Base-by-base conservation (phyloP, 2,329 filamentous ascomycete species). In the Colletotrichum somersetense region DNA sequence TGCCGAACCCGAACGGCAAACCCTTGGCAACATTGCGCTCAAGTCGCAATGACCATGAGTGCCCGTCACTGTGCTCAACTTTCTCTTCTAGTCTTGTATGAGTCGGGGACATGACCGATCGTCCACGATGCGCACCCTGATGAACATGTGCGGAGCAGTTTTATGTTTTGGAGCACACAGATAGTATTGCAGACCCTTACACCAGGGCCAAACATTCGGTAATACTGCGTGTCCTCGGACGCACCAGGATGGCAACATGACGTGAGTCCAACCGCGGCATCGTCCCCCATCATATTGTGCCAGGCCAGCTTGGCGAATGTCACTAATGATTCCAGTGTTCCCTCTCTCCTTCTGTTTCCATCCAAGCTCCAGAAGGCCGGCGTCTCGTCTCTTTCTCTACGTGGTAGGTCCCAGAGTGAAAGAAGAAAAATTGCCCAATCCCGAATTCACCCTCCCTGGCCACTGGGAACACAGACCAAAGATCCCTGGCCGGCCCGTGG, bases 311-410 rank as follows among this genome's bases (percentile, higher is more conserved):
- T 61, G 53, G 58, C 69, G n/a, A 35, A 35, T 16, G 14, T 56
- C 50, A 57, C 20, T 35, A 40, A 23, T 52, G 2, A 26, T 52
- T 48, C 50, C 7, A 48, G 42, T n/a, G 26, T 26, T 44, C 59
- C 59, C 4, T 55, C 30, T 14, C 59, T 44, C 59, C 66, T 69
- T 65, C 66, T 69, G n/a, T 53, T 56, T 72, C 40, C 52, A 63
- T 69, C 18, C 59, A 55, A 64, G 65, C 46, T 63, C 52, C 64
- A 35, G 2, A 0, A 10, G 30, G 30, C 14, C 26, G 20, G 40
- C 20, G 50, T 67, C 57, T 55, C 57, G 26, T 53, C 3, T 20
- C 5, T 23, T 20, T 48, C 30, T 23, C 20, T 52, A 16, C 26
- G 6, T 20, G 14, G 42, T 20, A 10, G 8, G 16, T n/a, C n/a